Percentiles rank a stretch among this genome's conserved stretches.
These are phyloP conservation scores for Podospora appendiculata DNA, from an alignment of 495 filamentous ascomycete species.

Conservation along the genomic window DNA sequence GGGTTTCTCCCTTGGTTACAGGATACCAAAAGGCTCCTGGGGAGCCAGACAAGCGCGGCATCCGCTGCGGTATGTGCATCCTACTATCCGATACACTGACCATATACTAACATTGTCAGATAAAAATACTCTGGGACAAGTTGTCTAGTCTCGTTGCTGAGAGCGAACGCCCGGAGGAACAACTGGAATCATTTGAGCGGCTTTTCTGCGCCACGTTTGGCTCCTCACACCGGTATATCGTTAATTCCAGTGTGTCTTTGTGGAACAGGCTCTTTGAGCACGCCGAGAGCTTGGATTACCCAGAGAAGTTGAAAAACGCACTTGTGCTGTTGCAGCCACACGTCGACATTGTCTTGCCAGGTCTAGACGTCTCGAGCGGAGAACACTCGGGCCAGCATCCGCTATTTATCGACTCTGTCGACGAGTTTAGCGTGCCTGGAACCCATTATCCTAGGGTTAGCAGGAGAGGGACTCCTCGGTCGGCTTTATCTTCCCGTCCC, in stretches of 20 bases:
- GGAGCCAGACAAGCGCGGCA: constrained; percentile 20
- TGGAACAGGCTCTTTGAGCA: constrained; percentile 39
- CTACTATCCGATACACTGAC: background rate
- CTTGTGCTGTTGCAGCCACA: constrained; percentile 30
- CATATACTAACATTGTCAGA: constrained; percentile 22
- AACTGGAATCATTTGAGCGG: constrained; percentile 30
- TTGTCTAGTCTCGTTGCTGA: constrained; percentile 24
- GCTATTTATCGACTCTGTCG: constrained; percentile 47
- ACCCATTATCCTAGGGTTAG: constrained; percentile 12
- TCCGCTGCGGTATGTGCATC: constrained; percentile 28
- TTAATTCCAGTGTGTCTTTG: constrained; percentile 28
- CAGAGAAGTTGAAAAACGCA: constrained; percentile 32
- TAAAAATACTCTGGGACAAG: constrained; percentile 33
- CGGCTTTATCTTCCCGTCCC: constrained; percentile 13
- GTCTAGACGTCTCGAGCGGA: constrained; percentile 24
- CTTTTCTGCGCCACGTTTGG: constrained; percentile 42
- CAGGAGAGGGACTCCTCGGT: constrained; percentile 13
- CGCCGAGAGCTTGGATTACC: constrained; percentile 28
- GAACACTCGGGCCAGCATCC: constrained; percentile 21
- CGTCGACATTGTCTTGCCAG: constrained; percentile 33
- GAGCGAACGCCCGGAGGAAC: constrained; percentile 21
- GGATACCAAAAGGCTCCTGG: constrained; percentile 37
- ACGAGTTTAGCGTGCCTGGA: constrained; percentile 24
- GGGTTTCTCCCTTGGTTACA: constrained; percentile 54
- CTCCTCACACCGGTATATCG: constrained; percentile 35